These are phyloP conservation scores for Debaryomyces sp. DNA, from an alignment of 1,139 yeast species.

Conservation along the genomic window DNA sequence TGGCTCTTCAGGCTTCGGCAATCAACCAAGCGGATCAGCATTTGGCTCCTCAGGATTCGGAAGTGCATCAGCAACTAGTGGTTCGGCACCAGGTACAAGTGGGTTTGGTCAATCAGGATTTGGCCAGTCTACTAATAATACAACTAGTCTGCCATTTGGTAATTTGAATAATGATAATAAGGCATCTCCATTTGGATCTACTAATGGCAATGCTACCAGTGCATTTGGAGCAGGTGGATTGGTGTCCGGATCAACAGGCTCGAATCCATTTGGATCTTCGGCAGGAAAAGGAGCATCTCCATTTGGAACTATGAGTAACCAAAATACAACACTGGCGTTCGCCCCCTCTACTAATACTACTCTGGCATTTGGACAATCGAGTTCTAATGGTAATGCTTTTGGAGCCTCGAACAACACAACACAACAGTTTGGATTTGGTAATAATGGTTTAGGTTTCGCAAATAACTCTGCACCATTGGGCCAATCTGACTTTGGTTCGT, in stretches of 20 bases:
- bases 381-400: background rate
- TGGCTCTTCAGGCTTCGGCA: constrained; percentile 12
- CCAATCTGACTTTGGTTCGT: background rate
- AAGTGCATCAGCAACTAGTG: background rate
- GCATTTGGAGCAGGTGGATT: constrained; percentile 12
- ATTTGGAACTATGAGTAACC: constrained; percentile 15
- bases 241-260: background rate
- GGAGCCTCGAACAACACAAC: constrained; percentile 3
- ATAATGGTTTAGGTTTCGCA: constrained; percentile 4
- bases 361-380: constrained; percentile 13
- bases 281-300: constrained; percentile 12
- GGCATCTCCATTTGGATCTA: constrained; percentile 8
- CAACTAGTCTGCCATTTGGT: constrained; percentile 10
- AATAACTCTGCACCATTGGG: constrained; percentile 5
- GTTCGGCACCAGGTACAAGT: constrained; percentile 8
- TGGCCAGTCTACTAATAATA: constrained; percentile 12
- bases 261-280: constrained; percentile 11
- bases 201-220: constrained; percentile 4
- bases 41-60: constrained; percentile 12
- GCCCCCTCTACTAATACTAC: constrained; percentile 3
- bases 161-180: background rate
- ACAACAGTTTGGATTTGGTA: constrained; percentile 1
- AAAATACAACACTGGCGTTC: background rate
- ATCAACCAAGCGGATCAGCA: constrained; percentile 5
- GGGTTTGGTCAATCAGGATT: constrained; percentile 11